Evolutionary conservation across 352 stramenopile genomes (phyloP).

Genomic region (Pythium aphanidermatum): DNA sequence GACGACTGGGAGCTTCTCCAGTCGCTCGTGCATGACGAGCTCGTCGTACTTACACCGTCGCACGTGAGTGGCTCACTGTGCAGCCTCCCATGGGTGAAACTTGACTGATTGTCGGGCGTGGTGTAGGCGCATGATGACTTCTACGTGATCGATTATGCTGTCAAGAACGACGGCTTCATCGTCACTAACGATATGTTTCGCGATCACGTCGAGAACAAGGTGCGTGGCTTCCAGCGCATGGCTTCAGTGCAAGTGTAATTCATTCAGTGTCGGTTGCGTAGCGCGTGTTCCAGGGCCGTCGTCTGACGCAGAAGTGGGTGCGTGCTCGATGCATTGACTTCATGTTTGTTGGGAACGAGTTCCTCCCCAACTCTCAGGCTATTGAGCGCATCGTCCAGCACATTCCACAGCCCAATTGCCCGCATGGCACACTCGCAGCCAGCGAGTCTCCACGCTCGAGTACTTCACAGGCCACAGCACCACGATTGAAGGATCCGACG

Average conservation of each 20-base stretch:
- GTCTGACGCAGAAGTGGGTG: constrained; percentile 55
- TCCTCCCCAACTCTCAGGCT: constrained; percentile 83
- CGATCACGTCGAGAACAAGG: constrained; percentile 79
- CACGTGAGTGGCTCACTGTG: constrained; percentile 23
- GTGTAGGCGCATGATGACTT: constrained; percentile 83
- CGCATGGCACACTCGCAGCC: constrained; percentile 3
- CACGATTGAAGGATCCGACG: neutral
- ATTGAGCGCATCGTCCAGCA: constrained; percentile 65
- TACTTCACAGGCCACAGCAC: no score
- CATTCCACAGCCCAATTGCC: constrained; percentile 5
- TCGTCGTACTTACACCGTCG: constrained; percentile 72
- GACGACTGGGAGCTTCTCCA: constrained; percentile 45
- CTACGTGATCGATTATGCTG: constrained; percentile 90
- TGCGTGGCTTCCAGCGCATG: constrained; percentile 9
- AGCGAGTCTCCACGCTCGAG: no score
- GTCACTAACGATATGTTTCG: constrained; percentile 92
- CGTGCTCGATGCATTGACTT: constrained; percentile 78
- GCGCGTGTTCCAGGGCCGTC: constrained; percentile 61
- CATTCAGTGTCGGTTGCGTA: constrained; percentile 12
- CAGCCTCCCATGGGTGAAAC: neutral
- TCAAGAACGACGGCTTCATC: constrained; percentile 84
- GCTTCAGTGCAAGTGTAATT: neutral
- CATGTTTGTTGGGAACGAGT: constrained; percentile 87
- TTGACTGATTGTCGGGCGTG: neutral
- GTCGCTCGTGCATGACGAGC: constrained; percentile 51